These are phyloP conservation scores for Bruguiera hainesii DNA, from an alignment of 441 rosid genomes.

Conservation along the genomic window DNA sequence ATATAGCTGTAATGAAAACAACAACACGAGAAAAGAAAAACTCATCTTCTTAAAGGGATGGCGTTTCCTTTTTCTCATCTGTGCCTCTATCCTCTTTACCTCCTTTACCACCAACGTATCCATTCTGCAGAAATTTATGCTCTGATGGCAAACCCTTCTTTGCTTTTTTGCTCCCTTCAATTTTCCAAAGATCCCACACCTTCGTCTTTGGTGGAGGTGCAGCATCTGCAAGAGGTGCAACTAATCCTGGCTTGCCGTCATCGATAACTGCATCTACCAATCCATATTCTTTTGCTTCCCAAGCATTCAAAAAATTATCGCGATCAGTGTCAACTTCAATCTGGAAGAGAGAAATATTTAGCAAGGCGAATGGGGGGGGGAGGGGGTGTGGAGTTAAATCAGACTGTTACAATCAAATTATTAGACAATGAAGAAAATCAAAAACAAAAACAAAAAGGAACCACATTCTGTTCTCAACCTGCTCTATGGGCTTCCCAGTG, in stretches of 20 bases:
- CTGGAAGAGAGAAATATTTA: slow-evolving; percentile 26
- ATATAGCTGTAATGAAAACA: slow-evolving; percentile 1
- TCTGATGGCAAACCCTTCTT: slow-evolving; percentile 60
- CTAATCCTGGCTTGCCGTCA: slow-evolving; percentile 80
- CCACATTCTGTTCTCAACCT: slow-evolving; percentile 34
- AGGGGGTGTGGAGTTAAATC: not conserved
- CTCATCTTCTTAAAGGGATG: slow-evolving; percentile 31
- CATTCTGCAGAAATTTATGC: slow-evolving; percentile 41
- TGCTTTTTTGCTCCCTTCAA: slow-evolving; percentile 57
- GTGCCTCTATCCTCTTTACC: slow-evolving; percentile 27
- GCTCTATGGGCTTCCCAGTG: slow-evolving; percentile 66
- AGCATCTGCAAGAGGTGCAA: slow-evolving; percentile 65
- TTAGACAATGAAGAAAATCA: slow-evolving; percentile 8
- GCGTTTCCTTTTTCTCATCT: slow-evolving; percentile 29
- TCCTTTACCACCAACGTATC: slow-evolving; percentile 26
- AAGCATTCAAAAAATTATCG: slow-evolving; percentile 77
- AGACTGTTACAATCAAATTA: not conserved
- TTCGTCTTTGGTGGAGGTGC: slow-evolving; percentile 67
- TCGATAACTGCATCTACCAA: slow-evolving; percentile 74
- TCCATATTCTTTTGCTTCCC: slow-evolving; percentile 92
- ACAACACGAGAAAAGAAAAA: not conserved
- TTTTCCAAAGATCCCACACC: slow-evolving; percentile 70
- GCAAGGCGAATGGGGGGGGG: not conserved
- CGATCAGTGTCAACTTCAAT: slow-evolving; percentile 76
- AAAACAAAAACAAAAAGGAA: not conserved